Base-by-base conservation (phyloP, 768 basidiomycete genomes). In the Mycena belliarum region DNA sequence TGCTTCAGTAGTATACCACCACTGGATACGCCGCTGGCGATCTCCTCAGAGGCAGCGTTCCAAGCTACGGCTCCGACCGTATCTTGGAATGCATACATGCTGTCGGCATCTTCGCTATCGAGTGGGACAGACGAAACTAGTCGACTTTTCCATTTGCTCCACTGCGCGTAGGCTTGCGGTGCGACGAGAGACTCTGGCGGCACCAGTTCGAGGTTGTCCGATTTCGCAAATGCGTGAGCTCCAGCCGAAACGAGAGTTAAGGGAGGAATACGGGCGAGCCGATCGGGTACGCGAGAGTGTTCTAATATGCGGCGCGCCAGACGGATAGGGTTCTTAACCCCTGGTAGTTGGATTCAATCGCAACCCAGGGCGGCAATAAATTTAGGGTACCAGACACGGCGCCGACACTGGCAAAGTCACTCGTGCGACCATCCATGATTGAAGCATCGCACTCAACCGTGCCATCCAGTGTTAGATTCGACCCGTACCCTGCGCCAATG, bases 361-460 rank as follows among this genome's bases (percentile, higher is more conserved):
- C 25, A n/a, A 45, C 52, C 8, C n/a, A n/a, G 25, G 40, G 20
- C 21, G 11, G n/a, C n/a, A n/a, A n/a, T 20, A 49, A 28, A 18
- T 5, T 14, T 18, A 10, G 35, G 63, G 35, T 64, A 86, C 89
- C 88, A 68, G 86, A 77, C 26, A 89, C 77, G 4, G 91, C 91
- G 42, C 88, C 92, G 18, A 87, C 81, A 62, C 86, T 84, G 25
- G 89, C 91, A 67, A 89, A 93, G 42, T 66, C 68, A 35, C 66
- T 63, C 33, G 64, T 67, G 16, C 25, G 42, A 3, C 69, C 71
- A 23, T 81, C 80, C 85, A 91, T 89, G 54, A 93, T 75, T 14
- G 88, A 80, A 9, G 91, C 91, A 64, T 93, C 91, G 64, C 91
- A 93, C 72, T 93, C 91, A 18, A 92, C 90, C 3, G 73, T 75